Evolutionary conservation across 768 basidiomycete species (phyloP).

Genomic region (Trametes cinnabarina): DNA sequence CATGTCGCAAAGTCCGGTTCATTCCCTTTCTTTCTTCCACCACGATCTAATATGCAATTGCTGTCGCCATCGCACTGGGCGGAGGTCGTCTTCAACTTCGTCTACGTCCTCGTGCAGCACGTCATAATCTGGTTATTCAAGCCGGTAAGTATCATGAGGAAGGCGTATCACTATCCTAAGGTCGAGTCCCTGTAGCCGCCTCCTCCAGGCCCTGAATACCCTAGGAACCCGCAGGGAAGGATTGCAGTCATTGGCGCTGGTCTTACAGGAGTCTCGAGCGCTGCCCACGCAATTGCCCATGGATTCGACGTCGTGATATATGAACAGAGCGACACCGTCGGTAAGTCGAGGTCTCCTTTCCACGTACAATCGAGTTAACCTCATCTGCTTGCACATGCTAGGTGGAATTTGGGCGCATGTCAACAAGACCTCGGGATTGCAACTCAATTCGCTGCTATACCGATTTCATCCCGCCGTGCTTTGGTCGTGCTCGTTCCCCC

Average conservation of each 20-base stretch:
- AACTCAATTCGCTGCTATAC: slow-evolving; percentile 50
- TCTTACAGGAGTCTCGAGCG: slow-evolving; percentile 51
- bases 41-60: background rate
- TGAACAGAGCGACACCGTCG: slow-evolving; percentile 32
- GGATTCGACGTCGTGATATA: slow-evolving; percentile 53
- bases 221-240: slow-evolving; percentile 31
- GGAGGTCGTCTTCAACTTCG: slow-evolving; percentile 19
- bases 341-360: slow-evolving; percentile 11
- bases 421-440: slow-evolving; percentile 49
- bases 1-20: background rate
- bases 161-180: background rate
- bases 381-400: background rate
- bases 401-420: slow-evolving; percentile 54
- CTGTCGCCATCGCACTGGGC: slow-evolving; percentile 15
- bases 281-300: slow-evolving; percentile 49
- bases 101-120: slow-evolving; percentile 37
- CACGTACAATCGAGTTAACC: background rate
- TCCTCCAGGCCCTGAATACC: slow-evolving; percentile 18
- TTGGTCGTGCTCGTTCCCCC: slow-evolving; percentile 46
- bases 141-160: slow-evolving; percentile 26
- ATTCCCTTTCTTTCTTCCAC: background rate
- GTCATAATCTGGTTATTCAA: slow-evolving; percentile 43
- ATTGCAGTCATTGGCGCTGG: slow-evolving; percentile 52
- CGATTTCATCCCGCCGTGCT: slow-evolving; percentile 48
- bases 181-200: slow-evolving; percentile 7